Percentiles rank a stretch among this genome's conserved stretches.
Evolutionary conservation across 2,329 filamentous ascomycete genomes (phyloP).

Genomic region (Exophiala oligosperma): DNA sequence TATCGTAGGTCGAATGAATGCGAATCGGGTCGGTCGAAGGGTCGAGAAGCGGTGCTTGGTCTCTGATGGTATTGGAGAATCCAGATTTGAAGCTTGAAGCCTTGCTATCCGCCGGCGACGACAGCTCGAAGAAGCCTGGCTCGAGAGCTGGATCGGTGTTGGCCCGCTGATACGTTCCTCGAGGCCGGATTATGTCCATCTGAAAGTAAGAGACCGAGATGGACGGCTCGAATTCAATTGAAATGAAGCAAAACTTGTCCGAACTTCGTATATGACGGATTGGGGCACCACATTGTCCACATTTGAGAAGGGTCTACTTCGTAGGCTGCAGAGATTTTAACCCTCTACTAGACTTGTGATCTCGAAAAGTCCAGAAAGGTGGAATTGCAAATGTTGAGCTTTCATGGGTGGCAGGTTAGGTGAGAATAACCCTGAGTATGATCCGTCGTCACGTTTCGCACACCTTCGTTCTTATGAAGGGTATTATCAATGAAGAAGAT

Average conservation of each 20-base stretch:
- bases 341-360: no score
- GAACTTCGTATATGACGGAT: background rate
- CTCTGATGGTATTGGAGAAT: background rate
- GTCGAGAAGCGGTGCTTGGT: conserved; percentile 7
- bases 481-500: no score
- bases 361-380: no score
- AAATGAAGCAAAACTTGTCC: background rate
- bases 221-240: background rate
- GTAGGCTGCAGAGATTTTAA: no score
- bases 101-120: background rate
- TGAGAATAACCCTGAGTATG: no score
- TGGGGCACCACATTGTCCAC: no score
- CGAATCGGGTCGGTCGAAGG: conserved; percentile 1
- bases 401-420: no score
- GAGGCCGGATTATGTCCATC: conserved; percentile 14
- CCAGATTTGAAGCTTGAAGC: conserved; percentile 4
- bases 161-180: conserved; percentile 10
- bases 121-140: conserved; percentile 3
- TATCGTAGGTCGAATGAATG: background rate
- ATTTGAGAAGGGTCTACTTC: no score
- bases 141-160: conserved; percentile 4
- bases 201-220: background rate
- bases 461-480: no score
- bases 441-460: no score
- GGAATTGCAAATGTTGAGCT: no score